Base-by-base conservation (phyloP, 805 yeast species). In the Sungouiella thailandica region DNA sequence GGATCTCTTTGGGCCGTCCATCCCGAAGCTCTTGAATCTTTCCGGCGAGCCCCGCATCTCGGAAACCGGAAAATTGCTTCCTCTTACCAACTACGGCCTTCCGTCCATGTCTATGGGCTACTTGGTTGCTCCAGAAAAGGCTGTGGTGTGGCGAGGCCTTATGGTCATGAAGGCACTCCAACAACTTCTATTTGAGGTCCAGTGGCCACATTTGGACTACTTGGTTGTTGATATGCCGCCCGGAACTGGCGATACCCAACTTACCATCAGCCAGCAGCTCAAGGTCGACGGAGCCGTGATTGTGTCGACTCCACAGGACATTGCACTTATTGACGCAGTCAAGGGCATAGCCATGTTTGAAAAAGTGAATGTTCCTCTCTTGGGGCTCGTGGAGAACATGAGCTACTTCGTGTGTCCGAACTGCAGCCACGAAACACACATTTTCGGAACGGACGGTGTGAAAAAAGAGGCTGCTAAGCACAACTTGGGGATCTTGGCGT, bases 31-130 rank as follows among this genome's bases (percentile, higher is more conserved):
- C 42, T 64, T 86, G 61, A 73, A 73, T n/a, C 62, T 86, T 6
- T 44, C 61, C 2, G 88, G 89, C 0, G 90, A 82, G 46, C 93
- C 94, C 1, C 50, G 82, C 17, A 50, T 81, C 9, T 58, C 75
- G 0, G 52, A 49, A 2, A 43, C 46, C 2, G 85, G 87, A 0
- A 70, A 72, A 44, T 60, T 85, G 3, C 50, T 79, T 0, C 95
- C 95, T 0, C 55, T 84, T 45, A 54, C 67, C 8, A 85, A 83
- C 51, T 83, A 79, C 43, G 95, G 95, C 0, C 52, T 86, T 3
- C 79, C 82, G 44, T 74, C 88, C 5, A 86, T 86, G 95, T 84
- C 94, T 0, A 86, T 86, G 94, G 95, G 95, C 0, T 85, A 80
- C 48, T 60, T 86, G 44, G 72, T 85, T 2, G 57, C 70, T 2